These are phyloP conservation scores for Stipa capillata DNA, from an alignment of 176 grass and related monocot genomes.

Conservation along the genomic window DNA sequence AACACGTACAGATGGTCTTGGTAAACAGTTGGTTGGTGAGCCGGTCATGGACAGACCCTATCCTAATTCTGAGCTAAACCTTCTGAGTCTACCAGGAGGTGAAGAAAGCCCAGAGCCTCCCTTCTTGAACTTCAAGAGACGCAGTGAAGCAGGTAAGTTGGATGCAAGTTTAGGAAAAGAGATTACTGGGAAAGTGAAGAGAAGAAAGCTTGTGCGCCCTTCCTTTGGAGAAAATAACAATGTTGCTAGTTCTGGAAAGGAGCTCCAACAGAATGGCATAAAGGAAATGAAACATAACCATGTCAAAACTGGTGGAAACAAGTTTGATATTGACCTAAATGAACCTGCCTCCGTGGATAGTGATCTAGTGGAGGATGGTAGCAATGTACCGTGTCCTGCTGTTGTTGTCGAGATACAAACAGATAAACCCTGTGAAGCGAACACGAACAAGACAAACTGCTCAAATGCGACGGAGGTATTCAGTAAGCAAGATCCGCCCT, in stretches of 20 bases:
- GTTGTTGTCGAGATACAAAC: background rate
- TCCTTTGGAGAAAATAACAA: slow-evolving; percentile 23
- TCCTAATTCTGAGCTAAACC: background rate
- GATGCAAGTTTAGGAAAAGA: slow-evolving; percentile 10
- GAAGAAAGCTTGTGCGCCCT: slow-evolving; percentile 66
- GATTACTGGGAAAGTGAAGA: slow-evolving; percentile 18
- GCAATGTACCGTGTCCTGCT: background rate
- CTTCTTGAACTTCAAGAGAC: slow-evolving; percentile 65
- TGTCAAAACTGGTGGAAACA: background rate
- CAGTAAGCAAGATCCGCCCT: background rate
- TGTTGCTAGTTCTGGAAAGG: slow-evolving; percentile 2
- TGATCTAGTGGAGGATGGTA: background rate
- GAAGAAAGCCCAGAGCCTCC: slow-evolving; percentile 12
- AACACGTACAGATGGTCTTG: background rate
- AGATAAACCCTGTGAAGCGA: background rate
- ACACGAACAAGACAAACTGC: background rate
- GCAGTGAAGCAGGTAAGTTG: slow-evolving; percentile 9
- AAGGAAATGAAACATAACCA: background rate
- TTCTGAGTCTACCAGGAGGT: background rate
- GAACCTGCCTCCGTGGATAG: background rate
- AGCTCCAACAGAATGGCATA: background rate
- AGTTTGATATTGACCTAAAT: slow-evolving; percentile 36
- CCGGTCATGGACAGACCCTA: background rate
- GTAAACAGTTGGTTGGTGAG: background rate
- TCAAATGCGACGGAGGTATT: background rate